Base-by-base conservation (phyloP, 495 filamentous ascomycete species). In the Penicillium dipodomyicola region DNA sequence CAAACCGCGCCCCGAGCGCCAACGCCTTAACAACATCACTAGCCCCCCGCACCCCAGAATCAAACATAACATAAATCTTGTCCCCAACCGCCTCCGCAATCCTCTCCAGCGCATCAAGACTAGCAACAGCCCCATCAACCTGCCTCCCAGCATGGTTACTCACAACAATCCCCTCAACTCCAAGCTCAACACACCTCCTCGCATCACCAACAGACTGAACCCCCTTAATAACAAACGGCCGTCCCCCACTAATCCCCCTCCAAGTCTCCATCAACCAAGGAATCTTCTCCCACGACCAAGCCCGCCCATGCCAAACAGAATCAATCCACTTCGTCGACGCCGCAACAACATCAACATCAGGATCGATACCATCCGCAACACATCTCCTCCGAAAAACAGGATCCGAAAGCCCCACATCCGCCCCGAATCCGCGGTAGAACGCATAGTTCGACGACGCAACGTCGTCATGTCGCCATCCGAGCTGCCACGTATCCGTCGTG, bases 401-500 rank as follows among this genome's bases (percentile, higher is more conserved):
- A 55, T 88, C 85, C 5, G 64, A 57, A 0, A 88, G 72, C 1
- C 83, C 85, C 7, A 87, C 56, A 30, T 84, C 81, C 0, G 80
- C 81, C 17, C 83, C 83, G 19, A 75, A 68, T 3, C 78, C 81
- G 45, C 72, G 73, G 59, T 86, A 86, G 64, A 87, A 87, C 8
- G 85, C 83, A 61, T 88, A 86, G 61, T 88, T 86, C 14, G 72
- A 75, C 0, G 69, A 77, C 4, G 70, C 67, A 15, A 82, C 75
- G 56, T 88, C 83, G 63, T 84, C 75, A 61, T 85, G 83, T 7
- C 85, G 78, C 84, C 84, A 88, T 8, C 77, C 86, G 1, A 88
- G 74, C 56, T 81, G 76, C 80, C 79, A 87, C 0, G 86, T 88
- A 67, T 87, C 86, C 0, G 82, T 79, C 5, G 84, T 89, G 0